phyloP scores from a whole-genome alignment of 192 early-diverging fungal species.

The Entrophospora sp. region DNA sequence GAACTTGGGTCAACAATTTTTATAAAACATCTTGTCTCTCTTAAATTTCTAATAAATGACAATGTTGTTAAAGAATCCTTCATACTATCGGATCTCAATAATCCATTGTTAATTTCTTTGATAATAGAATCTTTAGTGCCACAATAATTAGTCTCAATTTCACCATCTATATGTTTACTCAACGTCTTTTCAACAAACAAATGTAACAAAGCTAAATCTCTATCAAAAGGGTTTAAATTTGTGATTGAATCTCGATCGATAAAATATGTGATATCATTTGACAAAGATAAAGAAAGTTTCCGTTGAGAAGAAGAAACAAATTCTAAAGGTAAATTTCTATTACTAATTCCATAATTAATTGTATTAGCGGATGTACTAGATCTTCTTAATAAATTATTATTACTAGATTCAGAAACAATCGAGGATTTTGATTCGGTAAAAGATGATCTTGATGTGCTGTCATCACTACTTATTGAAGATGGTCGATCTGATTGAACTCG shows the following conservation, averaged over 20 bases:
- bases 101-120: constrained; percentile 26
- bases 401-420: too few species aligned
- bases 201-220: constrained; percentile 42
- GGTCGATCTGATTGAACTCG: neutral
- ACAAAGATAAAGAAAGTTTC: neutral
- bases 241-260: neutral
- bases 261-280: neutral
- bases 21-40: constrained; percentile 48
- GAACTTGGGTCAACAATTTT: constrained; percentile 39
- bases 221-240: constrained; percentile 21
- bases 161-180: constrained; percentile 34
- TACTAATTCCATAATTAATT: neutral
- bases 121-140: constrained; percentile 31
- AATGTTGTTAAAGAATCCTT: constrained; percentile 27
- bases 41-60: constrained; percentile 27
- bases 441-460: neutral
- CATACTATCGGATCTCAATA: constrained; percentile 15
- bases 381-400: too few species aligned
- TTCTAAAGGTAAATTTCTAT: neutral
- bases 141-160: constrained; percentile 31
- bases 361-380: too few species aligned
- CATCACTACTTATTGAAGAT: neutral
- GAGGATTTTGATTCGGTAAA: neutral
- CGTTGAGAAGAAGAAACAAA: neutral
- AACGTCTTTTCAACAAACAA: constrained; percentile 44